Base-by-base conservation (phyloP, 352 stramenopile genomes). In the Phytophthora foliorum region DNA sequence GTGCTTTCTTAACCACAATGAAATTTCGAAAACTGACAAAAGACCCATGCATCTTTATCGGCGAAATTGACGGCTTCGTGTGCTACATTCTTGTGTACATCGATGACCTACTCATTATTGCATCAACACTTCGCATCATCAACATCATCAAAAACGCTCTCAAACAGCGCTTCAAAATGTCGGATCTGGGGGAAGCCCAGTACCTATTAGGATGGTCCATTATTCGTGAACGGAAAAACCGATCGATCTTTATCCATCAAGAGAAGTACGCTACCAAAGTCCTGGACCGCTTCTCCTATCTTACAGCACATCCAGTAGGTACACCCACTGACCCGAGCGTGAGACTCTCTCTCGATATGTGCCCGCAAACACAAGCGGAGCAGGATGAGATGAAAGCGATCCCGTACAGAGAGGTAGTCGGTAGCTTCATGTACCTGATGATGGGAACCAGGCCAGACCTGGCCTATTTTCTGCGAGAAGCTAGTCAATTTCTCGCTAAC, bases 401-500 rank as follows among this genome's bases (percentile, higher is more conserved):
- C 29, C 45, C 59, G 22, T 56, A 72, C 24, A 38, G 56, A 36
- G 60, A 61, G 36, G 57, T 36, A n/a, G 57, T 73, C 17, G 57
- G 52, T 45, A 66, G 65, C 52, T 50, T 63, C 4, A 69, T 70
- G 58, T 69, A 65, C 24, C 9, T 58, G 3, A 68, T 74, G 54
- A 44, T 55, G 22, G 60, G 50, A 22, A 70, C 67, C 4, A 44
- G 54, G n/a, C 60, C 46, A 2, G 42, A 71, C 19, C 41, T 67
- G 9, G 54, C 60, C 17, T 61, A 39, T 22, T 73, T 54, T 14
- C 6, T 73, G 0, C 22, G 58, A 57, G 42, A 75, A 59, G 56
- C 71, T 4, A 69, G 65, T 46, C 62, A 64, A 21, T 78, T 69
- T n/a, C 48, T 78, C 11, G 31, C 25, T 7, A 58, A 69, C 31